These are phyloP conservation scores for Botrytis byssoidea DNA, from an alignment of 2,329 filamentous ascomycete genomes.

Conservation along the genomic window DNA sequence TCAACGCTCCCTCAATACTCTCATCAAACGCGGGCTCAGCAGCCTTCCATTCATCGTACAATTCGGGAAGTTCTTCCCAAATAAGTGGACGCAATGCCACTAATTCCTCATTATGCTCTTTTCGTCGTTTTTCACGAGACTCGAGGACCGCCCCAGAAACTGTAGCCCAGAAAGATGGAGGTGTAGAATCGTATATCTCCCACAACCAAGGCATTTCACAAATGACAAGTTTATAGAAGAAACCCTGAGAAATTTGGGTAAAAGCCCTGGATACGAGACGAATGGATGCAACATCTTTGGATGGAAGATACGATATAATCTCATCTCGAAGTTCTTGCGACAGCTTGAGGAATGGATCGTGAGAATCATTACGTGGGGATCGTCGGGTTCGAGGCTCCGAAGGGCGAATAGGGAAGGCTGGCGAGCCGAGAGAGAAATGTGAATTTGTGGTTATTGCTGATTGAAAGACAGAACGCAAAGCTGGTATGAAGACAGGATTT, in stretches of 20 bases:
- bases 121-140: neutral
- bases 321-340: slow-evolving; percentile 29
- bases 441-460: slow-evolving; percentile 4
- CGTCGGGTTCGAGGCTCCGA: neutral
- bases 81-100: neutral
- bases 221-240: slow-evolving; percentile 30
- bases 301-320: slow-evolving; percentile 28
- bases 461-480: slow-evolving; percentile 25
- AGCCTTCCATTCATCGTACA: slow-evolving; percentile 10
- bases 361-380: neutral
- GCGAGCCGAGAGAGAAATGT: neutral
- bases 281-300: slow-evolving; percentile 31
- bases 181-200: slow-evolving; percentile 23
- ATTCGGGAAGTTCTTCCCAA: neutral
- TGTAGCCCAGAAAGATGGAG: slow-evolving; percentile 15
- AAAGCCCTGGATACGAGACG: slow-evolving; percentile 31
- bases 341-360: slow-evolving; percentile 28
- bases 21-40: slow-evolving; percentile 6
- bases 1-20: neutral
- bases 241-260: slow-evolving; percentile 27
- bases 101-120: neutral
- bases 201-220: slow-evolving; percentile 36
- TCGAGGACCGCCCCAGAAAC: neutral
- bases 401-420: neutral
- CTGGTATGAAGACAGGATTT: slow-evolving; percentile 34